phyloP scores from a whole-genome alignment of 495 filamentous ascomycete species.

The Tuber melanosporum region DNA sequence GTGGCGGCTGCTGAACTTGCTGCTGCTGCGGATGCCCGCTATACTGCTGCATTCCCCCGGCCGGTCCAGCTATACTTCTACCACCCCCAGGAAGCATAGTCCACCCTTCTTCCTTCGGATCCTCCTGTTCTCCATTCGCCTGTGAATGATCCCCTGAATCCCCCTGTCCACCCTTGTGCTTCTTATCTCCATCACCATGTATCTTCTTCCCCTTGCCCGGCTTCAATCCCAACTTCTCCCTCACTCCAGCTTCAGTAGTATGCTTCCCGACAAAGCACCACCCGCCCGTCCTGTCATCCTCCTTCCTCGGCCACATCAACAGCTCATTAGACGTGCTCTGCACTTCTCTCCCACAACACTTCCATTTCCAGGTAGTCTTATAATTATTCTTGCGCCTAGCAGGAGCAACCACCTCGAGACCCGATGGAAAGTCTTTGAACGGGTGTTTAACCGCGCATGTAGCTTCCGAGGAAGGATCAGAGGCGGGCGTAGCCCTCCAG shows the following conservation, averaged over 20 bases:
- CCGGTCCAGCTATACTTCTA: conserved; percentile 14
- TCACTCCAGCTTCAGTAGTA: conserved; percentile 37
- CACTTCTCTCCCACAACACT: conserved; percentile 38
- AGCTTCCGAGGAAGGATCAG: conserved; percentile 34
- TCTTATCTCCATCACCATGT: conserved; percentile 30
- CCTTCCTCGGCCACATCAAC: conserved; percentile 35
- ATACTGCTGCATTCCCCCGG: conserved; percentile 12
- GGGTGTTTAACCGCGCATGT: conserved; percentile 41
- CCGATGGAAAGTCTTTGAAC: conserved; percentile 32
- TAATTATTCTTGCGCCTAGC: conserved; percentile 36
- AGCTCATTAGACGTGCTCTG: conserved; percentile 37
- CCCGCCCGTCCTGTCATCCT: conserved; percentile 39
- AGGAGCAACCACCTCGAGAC: conserved; percentile 33
- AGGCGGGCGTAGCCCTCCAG: conserved; percentile 38
- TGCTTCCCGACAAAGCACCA: conserved; percentile 42
- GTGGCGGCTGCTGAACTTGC: conserved; percentile 16
- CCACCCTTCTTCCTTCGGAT: conserved; percentile 14
- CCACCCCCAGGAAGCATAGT: conserved; percentile 17
- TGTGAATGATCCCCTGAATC: conserved; percentile 12
- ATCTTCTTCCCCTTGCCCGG: conserved; percentile 40
- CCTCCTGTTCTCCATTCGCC: conserved; percentile 13
- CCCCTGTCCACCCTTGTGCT: conserved; percentile 18
- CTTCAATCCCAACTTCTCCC: conserved; percentile 39
- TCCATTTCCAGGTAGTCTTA: conserved; percentile 41
- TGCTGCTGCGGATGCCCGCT: conserved; percentile 25